Evolutionary conservation across 495 filamentous ascomycete genomes (phyloP).

Genomic region (Talaromyces wortmannii): DNA sequence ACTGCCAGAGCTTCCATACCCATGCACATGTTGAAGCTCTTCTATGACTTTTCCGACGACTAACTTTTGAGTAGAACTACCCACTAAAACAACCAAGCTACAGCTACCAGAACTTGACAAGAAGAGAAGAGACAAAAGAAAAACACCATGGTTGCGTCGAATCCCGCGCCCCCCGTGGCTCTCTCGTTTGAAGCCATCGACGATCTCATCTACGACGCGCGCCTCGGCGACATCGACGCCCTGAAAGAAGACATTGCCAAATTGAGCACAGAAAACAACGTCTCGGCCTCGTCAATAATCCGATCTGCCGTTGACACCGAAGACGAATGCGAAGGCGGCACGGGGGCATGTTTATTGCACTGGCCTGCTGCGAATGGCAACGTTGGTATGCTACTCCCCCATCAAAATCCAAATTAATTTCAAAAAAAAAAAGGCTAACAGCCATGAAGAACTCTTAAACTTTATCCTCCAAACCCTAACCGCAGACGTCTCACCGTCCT

Average conservation of each 20-base stretch:
- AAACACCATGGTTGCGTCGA: background rate
- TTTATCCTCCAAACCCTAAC: slow-evolving; percentile 38
- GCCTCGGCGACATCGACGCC: slow-evolving; percentile 65
- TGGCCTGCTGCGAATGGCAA: slow-evolving; percentile 90
- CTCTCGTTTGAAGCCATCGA: slow-evolving; percentile 73
- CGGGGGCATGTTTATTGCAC: slow-evolving; percentile 57
- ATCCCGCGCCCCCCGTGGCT: slow-evolving; percentile 18
- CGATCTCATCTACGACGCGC: slow-evolving; percentile 80
- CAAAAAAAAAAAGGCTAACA: no score
- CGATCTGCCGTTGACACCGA: slow-evolving; percentile 58
- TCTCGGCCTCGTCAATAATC: slow-evolving; percentile 50
- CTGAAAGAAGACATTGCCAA: slow-evolving; percentile 53
- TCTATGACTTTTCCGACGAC: no score
- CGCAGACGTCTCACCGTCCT: background rate
- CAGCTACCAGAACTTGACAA: no score
- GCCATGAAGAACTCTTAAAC: slow-evolving; percentile 46
- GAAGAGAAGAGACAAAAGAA: background rate
- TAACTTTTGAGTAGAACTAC: no score
- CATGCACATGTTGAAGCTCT: no score
- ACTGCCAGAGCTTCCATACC: no score
- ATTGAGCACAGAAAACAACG: slow-evolving; percentile 47
- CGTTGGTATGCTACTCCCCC: slow-evolving; percentile 43
- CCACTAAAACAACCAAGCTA: no score
- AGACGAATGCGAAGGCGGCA: slow-evolving; percentile 54
- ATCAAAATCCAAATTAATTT: background rate